Evolutionary conservation across 805 yeast species (phyloP).

Genomic region (Candida incommunis): DNA sequence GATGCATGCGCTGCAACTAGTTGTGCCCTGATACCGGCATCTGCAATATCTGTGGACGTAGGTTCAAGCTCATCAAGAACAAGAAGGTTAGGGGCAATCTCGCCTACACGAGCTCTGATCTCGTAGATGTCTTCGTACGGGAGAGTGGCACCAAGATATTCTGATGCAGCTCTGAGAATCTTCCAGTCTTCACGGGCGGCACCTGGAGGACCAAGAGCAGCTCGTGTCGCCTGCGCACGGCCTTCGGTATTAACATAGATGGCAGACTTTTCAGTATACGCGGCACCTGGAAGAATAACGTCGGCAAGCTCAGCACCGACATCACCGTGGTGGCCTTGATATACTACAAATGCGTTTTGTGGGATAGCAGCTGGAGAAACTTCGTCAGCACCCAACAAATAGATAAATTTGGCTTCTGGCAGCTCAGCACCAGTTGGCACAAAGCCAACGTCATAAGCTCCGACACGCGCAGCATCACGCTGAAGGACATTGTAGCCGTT

Average conservation of each 20-base stretch:
- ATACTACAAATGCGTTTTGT: constrained; percentile 72
- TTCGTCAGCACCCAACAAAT: constrained; percentile 78
- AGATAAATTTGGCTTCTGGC: constrained; percentile 56
- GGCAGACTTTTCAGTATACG: constrained; percentile 76
- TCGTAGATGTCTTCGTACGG: constrained; percentile 65
- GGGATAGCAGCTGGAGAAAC: constrained; percentile 55
- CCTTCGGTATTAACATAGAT: constrained; percentile 87
- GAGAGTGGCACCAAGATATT: constrained; percentile 53
- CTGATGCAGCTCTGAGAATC: constrained; percentile 69
- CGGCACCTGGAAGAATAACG: constrained; percentile 75
- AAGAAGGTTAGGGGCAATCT: constrained; percentile 68
- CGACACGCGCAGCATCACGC: constrained; percentile 78
- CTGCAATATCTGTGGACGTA: constrained; percentile 40
- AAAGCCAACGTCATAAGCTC: constrained; percentile 78
- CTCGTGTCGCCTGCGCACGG: constrained; percentile 70
- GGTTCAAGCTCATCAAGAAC: constrained; percentile 66
- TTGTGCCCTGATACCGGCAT: constrained; percentile 38
- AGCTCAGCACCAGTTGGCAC: constrained; percentile 35
- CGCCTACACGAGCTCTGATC: constrained; percentile 54
- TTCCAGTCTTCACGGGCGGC: constrained; percentile 89
- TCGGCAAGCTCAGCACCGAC: constrained; percentile 79
- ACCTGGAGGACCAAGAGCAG: constrained; percentile 80
- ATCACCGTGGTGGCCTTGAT: constrained; percentile 90
- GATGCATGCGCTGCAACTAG: constrained; percentile 22
- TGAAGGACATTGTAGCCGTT: constrained; percentile 70